Base-by-base conservation (phyloP, 768 basidiomycete species). In the Naganishia friedmannii region DNA sequence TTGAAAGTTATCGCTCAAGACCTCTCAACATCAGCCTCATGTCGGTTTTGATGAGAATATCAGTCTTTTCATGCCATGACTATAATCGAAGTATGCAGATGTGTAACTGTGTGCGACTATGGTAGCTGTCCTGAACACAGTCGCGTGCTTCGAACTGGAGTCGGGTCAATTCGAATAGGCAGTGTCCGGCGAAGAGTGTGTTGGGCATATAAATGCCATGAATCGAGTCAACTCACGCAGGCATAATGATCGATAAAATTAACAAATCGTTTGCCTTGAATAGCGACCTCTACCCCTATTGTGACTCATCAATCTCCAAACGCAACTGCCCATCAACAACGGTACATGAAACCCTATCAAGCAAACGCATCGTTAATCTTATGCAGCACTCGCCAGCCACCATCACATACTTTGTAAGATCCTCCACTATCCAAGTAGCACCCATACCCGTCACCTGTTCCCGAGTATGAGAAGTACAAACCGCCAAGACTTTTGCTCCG, bases 401-500 rank as follows among this genome's bases (percentile, higher is more conserved):
- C 26, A 9, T 8, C 42, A 80, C 87, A 55, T 69, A 91, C 90
- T 83, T 84, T 21, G 87, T 85, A 53, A 94, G 82, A 79, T 92
- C 87, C 19, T 83, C 78, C 17, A 91, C 87, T 54, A 92, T 85
- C 76, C 85, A 89, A 75, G 90, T 86, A 2, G 87, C 85, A 13
- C 84, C 86, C 48, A 85, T 83, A 63, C 83, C 82, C 19, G 85
- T 70, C 72, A 97, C 83, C 39, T 78, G 78, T 51, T 86, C 84
- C 21, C 86, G 83, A 29, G 85, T 76, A 66, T 92, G 90, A 6
- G 89, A 90, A 37, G 93, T 94, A 77, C 90, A 90, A 0, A 93
- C 90, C 0, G 89, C 93, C 17, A 95, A 84, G 0, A 89, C 90
- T 56, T 80, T 84, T 58, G 89, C 85, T 13, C 91, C 91, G 21